Evolutionary conservation across 169 alveolate genomes (phyloP).

Genomic region (Plasmodium adleri): DNA sequence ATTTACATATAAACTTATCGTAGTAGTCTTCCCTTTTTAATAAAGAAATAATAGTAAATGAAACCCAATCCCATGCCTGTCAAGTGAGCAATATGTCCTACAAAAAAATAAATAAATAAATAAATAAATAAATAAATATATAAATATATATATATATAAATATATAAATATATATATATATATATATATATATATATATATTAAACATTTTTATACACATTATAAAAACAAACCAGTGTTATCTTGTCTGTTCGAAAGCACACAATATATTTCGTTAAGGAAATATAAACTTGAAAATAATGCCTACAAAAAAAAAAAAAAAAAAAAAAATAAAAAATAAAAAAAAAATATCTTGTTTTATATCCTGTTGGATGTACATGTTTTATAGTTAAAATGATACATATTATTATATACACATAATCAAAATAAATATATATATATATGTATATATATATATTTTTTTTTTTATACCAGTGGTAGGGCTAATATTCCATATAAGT

Average conservation of each 20-base stretch:
- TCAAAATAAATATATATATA: neutral
- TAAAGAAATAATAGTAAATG: constrained; percentile 37
- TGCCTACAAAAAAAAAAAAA: constrained; percentile 21
- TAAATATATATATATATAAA: neutral
- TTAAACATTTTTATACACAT: too few species aligned
- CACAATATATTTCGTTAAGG: constrained; percentile 50
- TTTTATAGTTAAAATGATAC: neutral
- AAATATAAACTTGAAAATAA: constrained; percentile 30
- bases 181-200: neutral
- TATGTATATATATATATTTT: neutral
- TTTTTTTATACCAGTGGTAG: constrained; percentile 27
- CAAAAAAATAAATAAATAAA: neutral
- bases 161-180: neutral
- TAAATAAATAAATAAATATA: neutral
- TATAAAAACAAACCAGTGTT: constrained; percentile 24
- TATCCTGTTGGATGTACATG: neutral
- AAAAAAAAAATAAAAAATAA: neutral
- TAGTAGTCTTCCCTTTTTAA: neutral
- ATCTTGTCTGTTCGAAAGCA: constrained; percentile 15
- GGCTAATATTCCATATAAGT: constrained; percentile 32
- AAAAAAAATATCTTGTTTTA: too few species aligned
- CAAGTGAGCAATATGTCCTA: constrained; percentile 58
- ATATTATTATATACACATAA: neutral
- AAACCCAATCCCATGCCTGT: constrained; percentile 49
- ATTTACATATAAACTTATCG: neutral